Evolutionary conservation across 257 asterid species (phyloP).

Genomic region (Primulina huaijiensis): DNA sequence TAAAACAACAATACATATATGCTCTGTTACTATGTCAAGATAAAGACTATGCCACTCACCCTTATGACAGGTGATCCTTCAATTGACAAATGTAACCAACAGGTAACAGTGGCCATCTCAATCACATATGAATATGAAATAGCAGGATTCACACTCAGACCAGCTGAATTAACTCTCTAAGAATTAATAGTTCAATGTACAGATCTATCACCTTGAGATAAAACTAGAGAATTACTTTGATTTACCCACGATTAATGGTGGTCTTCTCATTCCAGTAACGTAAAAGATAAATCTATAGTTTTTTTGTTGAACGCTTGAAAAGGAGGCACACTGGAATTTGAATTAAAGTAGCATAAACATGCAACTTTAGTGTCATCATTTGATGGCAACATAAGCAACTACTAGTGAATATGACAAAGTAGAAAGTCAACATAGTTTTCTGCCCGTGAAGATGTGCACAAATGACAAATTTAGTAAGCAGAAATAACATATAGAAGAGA

Average conservation of each 20-base stretch:
- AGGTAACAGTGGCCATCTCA: not conserved
- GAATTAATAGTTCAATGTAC: not conserved
- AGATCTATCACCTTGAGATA: constrained; percentile 6
- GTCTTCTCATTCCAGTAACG: not conserved
- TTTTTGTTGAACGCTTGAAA: not conserved
- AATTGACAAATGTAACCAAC: not conserved
- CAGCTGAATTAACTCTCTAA: constrained; percentile 9
- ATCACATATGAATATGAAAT: not conserved
- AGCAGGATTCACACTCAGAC: constrained; percentile 1
- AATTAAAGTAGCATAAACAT: not conserved
- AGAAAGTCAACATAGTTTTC: not conserved
- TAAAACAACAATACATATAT: too few relatives aligned
- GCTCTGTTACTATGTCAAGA: not conserved
- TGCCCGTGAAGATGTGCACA: not conserved
- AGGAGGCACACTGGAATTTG: not conserved
- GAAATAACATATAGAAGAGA: too few relatives aligned
- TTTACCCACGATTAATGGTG: not conserved
- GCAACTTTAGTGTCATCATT: not conserved
- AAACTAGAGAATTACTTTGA: constrained; percentile 9
- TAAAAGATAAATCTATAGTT: too few relatives aligned
- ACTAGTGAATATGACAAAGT: not conserved
- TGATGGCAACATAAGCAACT: not conserved
- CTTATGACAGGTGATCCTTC: not conserved
- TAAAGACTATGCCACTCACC: constrained; percentile 5
- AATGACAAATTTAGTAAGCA: too few relatives aligned